These are phyloP conservation scores for Chaetomiaceae sp. DNA, from an alignment of 2,329 filamentous ascomycete species.

Conservation along the genomic window DNA sequence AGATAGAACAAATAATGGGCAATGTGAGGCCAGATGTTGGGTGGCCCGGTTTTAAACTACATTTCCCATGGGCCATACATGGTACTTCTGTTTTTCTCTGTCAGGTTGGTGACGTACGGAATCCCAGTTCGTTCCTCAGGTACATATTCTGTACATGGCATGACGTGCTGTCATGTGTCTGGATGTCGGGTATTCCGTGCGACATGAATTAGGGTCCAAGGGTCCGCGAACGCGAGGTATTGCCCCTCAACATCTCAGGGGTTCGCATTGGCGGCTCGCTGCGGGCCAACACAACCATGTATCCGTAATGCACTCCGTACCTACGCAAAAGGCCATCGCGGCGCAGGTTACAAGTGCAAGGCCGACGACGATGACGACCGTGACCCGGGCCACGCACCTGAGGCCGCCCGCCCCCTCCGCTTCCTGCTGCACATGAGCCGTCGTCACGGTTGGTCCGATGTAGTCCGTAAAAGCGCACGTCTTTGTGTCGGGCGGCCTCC, in stretches of 20 bases:
- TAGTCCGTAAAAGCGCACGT: no score
- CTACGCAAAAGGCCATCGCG: background rate
- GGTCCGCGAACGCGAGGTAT: background rate
- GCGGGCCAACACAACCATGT: no score
- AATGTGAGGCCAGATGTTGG: no score
- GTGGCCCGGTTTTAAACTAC: no score
- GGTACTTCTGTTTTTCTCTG: background rate
- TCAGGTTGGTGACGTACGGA: background rate
- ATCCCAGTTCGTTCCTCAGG: no score
- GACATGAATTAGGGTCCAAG: background rate
- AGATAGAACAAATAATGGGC: background rate
- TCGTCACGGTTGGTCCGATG: background rate
- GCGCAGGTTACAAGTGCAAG: background rate
- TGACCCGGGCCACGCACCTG: background rate
- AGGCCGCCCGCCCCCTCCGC: constrained; percentile 15
- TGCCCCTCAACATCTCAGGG: background rate
- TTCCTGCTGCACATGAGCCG: background rate
- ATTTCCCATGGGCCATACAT: background rate
- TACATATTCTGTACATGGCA: no score
- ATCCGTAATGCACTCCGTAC: no score
- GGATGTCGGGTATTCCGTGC: no score
- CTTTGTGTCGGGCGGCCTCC: constrained; percentile 12
- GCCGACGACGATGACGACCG: background rate
- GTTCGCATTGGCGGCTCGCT: background rate
- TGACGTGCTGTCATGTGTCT: no score